Evolutionary conservation across 139 green algal genomes (phyloP).

Genomic region (Nannochloris sp.): DNA sequence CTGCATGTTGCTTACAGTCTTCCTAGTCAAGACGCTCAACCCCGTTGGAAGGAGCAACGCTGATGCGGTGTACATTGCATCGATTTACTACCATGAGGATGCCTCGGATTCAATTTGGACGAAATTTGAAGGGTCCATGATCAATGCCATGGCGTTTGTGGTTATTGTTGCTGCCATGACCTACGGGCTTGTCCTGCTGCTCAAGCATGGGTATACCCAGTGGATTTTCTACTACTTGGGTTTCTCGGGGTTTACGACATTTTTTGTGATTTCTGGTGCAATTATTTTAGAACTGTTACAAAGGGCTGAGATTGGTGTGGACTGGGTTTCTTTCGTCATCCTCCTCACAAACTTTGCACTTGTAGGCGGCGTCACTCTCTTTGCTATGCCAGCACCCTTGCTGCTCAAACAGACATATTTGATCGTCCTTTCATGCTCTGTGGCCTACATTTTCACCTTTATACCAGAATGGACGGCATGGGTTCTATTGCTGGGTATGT

Average conservation of each 20-base stretch:
- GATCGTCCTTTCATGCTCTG: constrained; percentile 68
- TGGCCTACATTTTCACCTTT: constrained; percentile 90
- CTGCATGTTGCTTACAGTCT: constrained; percentile 85
- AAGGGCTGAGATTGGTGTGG: constrained; percentile 53
- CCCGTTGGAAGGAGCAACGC: constrained; percentile 46
- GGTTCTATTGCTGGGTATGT: constrained; percentile 86
- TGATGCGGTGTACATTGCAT: constrained; percentile 54
- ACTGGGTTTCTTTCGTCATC: constrained; percentile 73
- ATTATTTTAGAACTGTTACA: constrained; percentile 46
- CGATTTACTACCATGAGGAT: constrained; percentile 68
- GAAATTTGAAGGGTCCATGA: constrained; percentile 75
- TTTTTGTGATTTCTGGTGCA: constrained; percentile 80
- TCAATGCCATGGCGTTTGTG: constrained; percentile 91
- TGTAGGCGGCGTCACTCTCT: constrained; percentile 69
- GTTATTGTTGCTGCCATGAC: constrained; percentile 75
- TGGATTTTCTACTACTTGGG: constrained; percentile 90
- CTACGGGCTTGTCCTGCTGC: constrained; percentile 79
- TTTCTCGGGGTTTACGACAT: constrained; percentile 87
- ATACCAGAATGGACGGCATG: constrained; percentile 96
- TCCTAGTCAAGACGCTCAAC: constrained; percentile 74
- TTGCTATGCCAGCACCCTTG: constrained; percentile 80
- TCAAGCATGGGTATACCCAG: constrained; percentile 63
- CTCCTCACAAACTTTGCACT: constrained; percentile 90
- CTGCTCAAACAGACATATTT: constrained; percentile 82
- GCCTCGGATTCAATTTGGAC: constrained; percentile 49